Conservation (phyloP, 106 monocot genomes). For the Vanilla planifolia region DNA sequence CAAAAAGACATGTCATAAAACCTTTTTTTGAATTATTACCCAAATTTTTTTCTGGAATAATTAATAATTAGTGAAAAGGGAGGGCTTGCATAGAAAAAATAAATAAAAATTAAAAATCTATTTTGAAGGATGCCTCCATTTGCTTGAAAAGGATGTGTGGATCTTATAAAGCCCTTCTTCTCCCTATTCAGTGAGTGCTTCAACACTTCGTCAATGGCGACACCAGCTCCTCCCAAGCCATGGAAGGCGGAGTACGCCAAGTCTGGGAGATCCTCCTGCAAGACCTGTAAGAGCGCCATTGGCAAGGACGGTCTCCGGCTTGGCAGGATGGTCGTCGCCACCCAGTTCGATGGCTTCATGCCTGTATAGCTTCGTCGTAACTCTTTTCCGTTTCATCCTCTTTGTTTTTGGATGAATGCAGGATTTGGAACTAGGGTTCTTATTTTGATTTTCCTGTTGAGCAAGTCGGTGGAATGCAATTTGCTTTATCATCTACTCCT, state of each 20-base stretch:
- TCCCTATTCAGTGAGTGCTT: not conserved
- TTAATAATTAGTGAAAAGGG: too few relatives aligned
- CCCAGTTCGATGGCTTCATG: slow-evolving; percentile 95
- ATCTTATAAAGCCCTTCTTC: slow-evolving; percentile 1
- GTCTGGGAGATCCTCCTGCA: slow-evolving; percentile 89
- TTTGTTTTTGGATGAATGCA: not conserved
- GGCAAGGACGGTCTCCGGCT: slow-evolving; percentile 67
- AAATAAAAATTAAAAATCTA: too few relatives aligned
- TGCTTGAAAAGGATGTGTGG: too few relatives aligned
- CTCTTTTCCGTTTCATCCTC: not conserved
- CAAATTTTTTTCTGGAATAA: too few relatives aligned
- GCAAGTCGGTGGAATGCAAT: not conserved
- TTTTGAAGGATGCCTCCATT: too few relatives aligned
- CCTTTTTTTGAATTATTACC: too few relatives aligned
- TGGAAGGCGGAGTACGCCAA: slow-evolving; percentile 99
- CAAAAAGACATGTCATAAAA: too few relatives aligned
- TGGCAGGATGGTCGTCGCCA: slow-evolving; percentile 86
- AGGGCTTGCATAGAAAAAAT: too few relatives aligned
- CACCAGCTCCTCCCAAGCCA: slow-evolving; percentile 58
- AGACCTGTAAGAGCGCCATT: slow-evolving; percentile 76
- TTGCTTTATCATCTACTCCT: too few relatives aligned
- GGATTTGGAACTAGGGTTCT: not conserved
- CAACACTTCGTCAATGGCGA: slow-evolving; percentile 10
- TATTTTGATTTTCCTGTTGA: slow-evolving; percentile 1
- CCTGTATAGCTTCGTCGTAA: slow-evolving; percentile 29